Conservation (phyloP, 2,329 filamentous ascomycete genomes). For the Pyricularia pennisetigena region DNA sequence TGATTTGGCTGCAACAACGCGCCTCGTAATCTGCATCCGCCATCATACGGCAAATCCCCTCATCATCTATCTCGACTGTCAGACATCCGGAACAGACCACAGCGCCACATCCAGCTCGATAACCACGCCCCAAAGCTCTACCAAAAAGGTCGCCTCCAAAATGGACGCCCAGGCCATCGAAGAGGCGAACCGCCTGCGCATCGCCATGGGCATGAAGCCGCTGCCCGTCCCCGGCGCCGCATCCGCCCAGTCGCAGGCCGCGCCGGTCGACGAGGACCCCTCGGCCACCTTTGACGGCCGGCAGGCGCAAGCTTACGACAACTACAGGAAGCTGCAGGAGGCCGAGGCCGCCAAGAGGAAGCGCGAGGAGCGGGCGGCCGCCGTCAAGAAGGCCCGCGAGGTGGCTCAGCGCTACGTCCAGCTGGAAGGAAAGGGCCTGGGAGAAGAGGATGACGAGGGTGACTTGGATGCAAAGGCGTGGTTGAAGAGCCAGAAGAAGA, state of each 20-base stretch:
- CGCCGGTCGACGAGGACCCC: constrained; percentile 51
- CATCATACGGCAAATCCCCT: not conserved
- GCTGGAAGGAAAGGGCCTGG: constrained; percentile 75
- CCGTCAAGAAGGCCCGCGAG: constrained; percentile 82
- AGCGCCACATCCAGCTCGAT: not conserved
- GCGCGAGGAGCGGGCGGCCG: constrained; percentile 71
- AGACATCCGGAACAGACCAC: not conserved
- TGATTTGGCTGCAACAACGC: not conserved
- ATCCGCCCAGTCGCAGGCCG: constrained; percentile 26
- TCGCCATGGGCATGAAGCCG: constrained; percentile 82
- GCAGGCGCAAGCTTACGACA: constrained; percentile 62
- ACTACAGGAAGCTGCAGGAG: constrained; percentile 55
- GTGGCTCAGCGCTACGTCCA: constrained; percentile 64
- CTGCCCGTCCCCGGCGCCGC: constrained; percentile 68
- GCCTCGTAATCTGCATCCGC: not conserved
- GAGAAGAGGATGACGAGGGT: constrained; percentile 57
- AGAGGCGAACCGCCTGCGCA: constrained; percentile 86
- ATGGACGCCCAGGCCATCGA: constrained; percentile 71
- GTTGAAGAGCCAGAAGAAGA: constrained; percentile 84
- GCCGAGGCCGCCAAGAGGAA: constrained; percentile 68
- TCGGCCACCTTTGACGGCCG: constrained; percentile 78
- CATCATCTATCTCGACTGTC: not conserved
- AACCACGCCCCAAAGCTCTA: not conserved
- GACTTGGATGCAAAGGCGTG: constrained; percentile 74
- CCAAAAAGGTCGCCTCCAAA: constrained; percentile 12